These are phyloP conservation scores for Rugosomyces carneus DNA, from an alignment of 1,284 basidiomycete species.

Conservation along the genomic window DNA sequence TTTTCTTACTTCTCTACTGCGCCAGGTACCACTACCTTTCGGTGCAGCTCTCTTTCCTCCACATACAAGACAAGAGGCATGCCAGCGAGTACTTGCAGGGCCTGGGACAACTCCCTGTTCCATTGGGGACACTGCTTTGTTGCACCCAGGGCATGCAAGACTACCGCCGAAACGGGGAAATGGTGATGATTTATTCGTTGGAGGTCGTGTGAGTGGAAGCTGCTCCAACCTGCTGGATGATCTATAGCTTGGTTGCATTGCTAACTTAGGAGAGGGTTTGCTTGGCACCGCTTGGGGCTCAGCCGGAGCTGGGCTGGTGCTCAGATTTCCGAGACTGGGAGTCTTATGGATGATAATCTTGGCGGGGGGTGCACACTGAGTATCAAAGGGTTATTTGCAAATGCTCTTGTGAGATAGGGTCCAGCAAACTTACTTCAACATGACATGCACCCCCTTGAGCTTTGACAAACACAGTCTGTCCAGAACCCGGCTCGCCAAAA, in stretches of 20 bases:
- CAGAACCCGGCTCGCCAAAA: slow-evolving; percentile 55
- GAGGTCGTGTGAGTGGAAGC: slow-evolving; percentile 35
- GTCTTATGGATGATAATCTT: slow-evolving; percentile 34
- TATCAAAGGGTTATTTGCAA: slow-evolving; percentile 1
- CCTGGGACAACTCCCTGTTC: slow-evolving; percentile 77
- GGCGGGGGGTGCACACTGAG: slow-evolving; percentile 58
- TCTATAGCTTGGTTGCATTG: slow-evolving; percentile 9
- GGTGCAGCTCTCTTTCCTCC: slow-evolving; percentile 54
- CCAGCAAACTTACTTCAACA: slow-evolving; percentile 45
- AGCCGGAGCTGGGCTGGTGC: slow-evolving; percentile 1
- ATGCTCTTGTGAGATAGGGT: slow-evolving; percentile 7
- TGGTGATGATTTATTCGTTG: slow-evolving; percentile 27
- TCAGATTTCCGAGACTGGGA: slow-evolving; percentile 15
- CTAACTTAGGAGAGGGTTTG: slow-evolving; percentile 2
- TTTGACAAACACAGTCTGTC: slow-evolving; percentile 63
- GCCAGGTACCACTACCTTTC: slow-evolving; percentile 34
- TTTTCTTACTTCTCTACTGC: slow-evolving; percentile 37
- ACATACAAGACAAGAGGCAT: slow-evolving; percentile 68
- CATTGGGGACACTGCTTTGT: slow-evolving; percentile 68
- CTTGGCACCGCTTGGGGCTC: background rate
- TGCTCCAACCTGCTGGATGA: slow-evolving; percentile 26
- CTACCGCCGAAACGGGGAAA: slow-evolving; percentile 65
- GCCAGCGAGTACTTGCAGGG: slow-evolving; percentile 74
- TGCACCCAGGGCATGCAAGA: slow-evolving; percentile 64
- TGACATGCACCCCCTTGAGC: slow-evolving; percentile 64